Conservation (phyloP, 2,329 filamentous ascomycete genomes). For the Ophiosphaerella narmari region DNA sequence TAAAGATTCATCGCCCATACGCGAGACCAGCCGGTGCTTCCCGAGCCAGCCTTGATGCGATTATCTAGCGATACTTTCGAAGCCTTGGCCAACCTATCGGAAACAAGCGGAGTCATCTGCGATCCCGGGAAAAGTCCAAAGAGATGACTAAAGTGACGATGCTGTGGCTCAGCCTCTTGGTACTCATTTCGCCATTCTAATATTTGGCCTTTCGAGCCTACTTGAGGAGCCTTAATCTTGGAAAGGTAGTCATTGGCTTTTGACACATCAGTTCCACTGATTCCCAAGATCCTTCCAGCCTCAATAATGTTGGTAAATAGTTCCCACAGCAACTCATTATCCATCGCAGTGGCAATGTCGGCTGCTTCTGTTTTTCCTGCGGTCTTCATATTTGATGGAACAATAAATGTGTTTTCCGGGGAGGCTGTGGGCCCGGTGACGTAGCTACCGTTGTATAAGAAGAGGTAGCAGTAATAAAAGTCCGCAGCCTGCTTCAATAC, state of each 20-base stretch:
- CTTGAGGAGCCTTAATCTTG: slow-evolving; percentile 6
- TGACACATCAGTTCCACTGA: neutral
- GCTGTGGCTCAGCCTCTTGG: slow-evolving; percentile 52
- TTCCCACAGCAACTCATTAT: slow-evolving; percentile 51
- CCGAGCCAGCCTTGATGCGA: slow-evolving; percentile 29
- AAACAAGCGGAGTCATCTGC: slow-evolving; percentile 43
- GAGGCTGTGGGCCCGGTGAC: slow-evolving; percentile 48
- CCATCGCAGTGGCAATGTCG: slow-evolving; percentile 48
- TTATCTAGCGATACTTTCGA: slow-evolving; percentile 41
- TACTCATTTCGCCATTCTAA: slow-evolving; percentile 38
- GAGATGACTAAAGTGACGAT: slow-evolving; percentile 58
- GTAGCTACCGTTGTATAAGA: slow-evolving; percentile 26
- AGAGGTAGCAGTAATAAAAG: slow-evolving; percentile 48
- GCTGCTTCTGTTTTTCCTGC: slow-evolving; percentile 23
- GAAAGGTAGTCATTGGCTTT: neutral
- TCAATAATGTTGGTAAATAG: slow-evolving; percentile 44
- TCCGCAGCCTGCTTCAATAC: slow-evolving; percentile 41
- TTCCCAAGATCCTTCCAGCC: neutral
- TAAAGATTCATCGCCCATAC: slow-evolving; percentile 58
- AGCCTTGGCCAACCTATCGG: slow-evolving; percentile 38
- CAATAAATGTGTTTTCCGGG: slow-evolving; percentile 46
- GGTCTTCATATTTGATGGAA: slow-evolving; percentile 1
- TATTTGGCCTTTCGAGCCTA: slow-evolving; percentile 13
- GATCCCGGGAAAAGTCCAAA: slow-evolving; percentile 56
- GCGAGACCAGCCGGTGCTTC: slow-evolving; percentile 58